These are phyloP conservation scores for Vanderwaltozyma tropicalis DNA, from an alignment of 805 yeast genomes.

Conservation along the genomic window DNA sequence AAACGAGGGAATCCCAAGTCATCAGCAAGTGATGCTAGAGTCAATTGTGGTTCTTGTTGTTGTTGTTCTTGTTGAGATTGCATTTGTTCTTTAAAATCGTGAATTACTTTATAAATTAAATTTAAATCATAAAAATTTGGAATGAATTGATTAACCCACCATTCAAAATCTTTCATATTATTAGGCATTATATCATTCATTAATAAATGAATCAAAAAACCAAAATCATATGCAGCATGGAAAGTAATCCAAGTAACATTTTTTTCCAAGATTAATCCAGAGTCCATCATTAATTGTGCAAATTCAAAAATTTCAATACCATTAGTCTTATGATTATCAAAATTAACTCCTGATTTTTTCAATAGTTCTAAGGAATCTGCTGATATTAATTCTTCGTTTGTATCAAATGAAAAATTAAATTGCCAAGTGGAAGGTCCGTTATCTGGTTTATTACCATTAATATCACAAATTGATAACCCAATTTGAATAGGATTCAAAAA, in stretches of 20 bases:
- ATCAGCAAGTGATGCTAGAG: constrained; percentile 54
- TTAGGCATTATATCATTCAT: constrained; percentile 70
- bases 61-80: constrained; percentile 10
- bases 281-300: constrained; percentile 73
- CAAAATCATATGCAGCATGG: constrained; percentile 92
- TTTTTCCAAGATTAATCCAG: constrained; percentile 68
- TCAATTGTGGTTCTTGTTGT: constrained; percentile 13
- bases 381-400: constrained; percentile 72
- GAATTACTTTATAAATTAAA: constrained; percentile 31
- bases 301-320: constrained; percentile 77
- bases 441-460: constrained; percentile 59
- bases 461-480: constrained; percentile 66
- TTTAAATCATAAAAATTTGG: constrained; percentile 82
- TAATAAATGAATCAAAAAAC: constrained; percentile 70
- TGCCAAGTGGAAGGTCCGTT: constrained; percentile 81
- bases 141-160: constrained; percentile 62
- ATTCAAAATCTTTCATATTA: constrained; percentile 65
- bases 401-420: constrained; percentile 79
- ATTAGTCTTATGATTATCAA: constrained; percentile 55
- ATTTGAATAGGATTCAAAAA: constrained; percentile 76
- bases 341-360: constrained; percentile 73
- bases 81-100: constrained; percentile 19
- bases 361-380: constrained; percentile 74
- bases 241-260: constrained; percentile 78
- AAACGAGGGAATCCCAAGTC: constrained; percentile 59